Percentiles rank a stretch among this genome's conserved stretches.
Evolutionary conservation across 257 asterid genomes (phyloP).

Genomic region (Hygrophila difformis): DNA sequence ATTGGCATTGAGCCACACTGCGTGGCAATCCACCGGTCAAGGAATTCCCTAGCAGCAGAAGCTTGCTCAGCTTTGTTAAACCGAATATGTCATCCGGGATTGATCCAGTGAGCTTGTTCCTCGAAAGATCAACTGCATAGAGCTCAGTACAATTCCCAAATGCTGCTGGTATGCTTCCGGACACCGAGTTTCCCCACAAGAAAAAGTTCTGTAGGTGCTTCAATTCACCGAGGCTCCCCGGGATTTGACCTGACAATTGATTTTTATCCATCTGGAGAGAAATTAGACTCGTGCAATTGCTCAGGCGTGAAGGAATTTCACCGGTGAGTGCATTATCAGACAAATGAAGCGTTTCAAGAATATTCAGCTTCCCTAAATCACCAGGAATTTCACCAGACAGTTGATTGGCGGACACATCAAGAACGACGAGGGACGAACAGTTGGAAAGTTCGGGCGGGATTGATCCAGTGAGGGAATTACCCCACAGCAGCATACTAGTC

Average conservation of each 20-base stretch:
- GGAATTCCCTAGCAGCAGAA: constrained; percentile 69
- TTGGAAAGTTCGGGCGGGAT: constrained; percentile 58
- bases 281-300: constrained; percentile 68
- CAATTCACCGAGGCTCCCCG: constrained; percentile 54
- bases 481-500: constrained; percentile 83
- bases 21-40: constrained; percentile 52
- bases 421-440: constrained; percentile 62
- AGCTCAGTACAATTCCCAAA: constrained; percentile 78
- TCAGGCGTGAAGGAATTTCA: constrained; percentile 49
- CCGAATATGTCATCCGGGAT: constrained; percentile 80
- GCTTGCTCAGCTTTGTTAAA: constrained; percentile 73
- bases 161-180: constrained; percentile 69
- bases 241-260: constrained; percentile 68
- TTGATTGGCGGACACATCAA: constrained; percentile 67
- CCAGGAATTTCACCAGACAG: constrained; percentile 67
- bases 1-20: constrained; percentile 65
- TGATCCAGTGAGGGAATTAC: constrained; percentile 55
- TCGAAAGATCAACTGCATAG: constrained; percentile 81
- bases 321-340: constrained; percentile 68
- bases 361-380: constrained; percentile 46
- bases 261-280: constrained; percentile 82
- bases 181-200: constrained; percentile 79
- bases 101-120: constrained; percentile 68
- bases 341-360: constrained; percentile 75
- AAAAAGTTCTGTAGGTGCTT: constrained; percentile 73